Evolutionary conservation across 352 stramenopile genomes (phyloP).

Genomic region (Pythium pyrilobum): DNA sequence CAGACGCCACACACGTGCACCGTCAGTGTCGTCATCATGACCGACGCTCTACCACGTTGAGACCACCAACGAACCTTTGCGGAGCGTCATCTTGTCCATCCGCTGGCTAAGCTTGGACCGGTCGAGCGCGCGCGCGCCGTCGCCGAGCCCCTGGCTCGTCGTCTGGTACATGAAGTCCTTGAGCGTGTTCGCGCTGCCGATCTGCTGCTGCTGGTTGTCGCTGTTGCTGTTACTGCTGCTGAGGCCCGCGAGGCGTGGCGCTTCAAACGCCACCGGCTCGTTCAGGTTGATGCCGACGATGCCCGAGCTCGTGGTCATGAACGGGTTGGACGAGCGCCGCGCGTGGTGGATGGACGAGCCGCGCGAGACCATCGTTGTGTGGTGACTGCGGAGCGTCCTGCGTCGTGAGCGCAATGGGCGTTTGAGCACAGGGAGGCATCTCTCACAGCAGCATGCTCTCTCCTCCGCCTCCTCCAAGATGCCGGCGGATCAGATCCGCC

Average conservation of each 20-base stretch:
- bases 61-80: conserved; percentile 40
- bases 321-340: conserved; percentile 65
- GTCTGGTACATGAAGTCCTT: conserved; percentile 83
- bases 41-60: no score
- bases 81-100: conserved; percentile 67
- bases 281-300: conserved; percentile 75
- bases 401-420: no score
- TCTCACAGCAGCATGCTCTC: no score
- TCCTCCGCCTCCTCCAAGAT: no score
- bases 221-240: conserved; percentile 30
- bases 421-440: no score
- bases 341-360: conserved; percentile 70
- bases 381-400: no score
- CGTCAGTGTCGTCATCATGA: no score
- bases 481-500: no score
- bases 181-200: conserved; percentile 15
- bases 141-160: conserved; percentile 46
- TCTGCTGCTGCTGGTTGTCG: conserved; percentile 32
- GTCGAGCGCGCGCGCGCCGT: conserved; percentile 33
- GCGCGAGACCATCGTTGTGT: conserved; percentile 63
- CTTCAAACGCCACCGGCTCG: conserved; percentile 61
- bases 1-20: neutral
- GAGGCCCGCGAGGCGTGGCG: conserved; percentile 28
- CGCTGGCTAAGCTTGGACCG: conserved; percentile 61
- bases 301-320: conserved; percentile 83